These are phyloP conservation scores for Pisolithus tinctorius DNA, from an alignment of 768 basidiomycete species.

Conservation along the genomic window DNA sequence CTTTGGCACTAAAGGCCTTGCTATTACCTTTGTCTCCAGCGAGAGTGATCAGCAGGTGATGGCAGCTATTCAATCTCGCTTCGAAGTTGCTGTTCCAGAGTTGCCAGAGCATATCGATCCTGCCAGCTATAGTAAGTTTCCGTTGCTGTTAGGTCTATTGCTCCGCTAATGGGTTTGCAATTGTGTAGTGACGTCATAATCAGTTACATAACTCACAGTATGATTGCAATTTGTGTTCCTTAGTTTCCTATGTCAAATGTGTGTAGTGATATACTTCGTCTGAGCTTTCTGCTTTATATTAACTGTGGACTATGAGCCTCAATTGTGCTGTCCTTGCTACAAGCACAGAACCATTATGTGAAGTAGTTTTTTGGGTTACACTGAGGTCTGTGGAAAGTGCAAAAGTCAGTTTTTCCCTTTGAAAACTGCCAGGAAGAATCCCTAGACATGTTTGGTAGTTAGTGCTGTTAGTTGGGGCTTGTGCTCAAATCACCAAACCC, in stretches of 20 bases:
- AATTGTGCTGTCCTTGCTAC: too few relatives aligned
- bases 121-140: conserved; percentile 83
- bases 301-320: too few relatives aligned
- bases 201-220: conserved; percentile 4
- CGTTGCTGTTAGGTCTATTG: background rate
- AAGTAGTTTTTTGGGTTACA: too few relatives aligned
- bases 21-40: conserved; percentile 92
- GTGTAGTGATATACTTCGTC: background rate
- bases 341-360: too few relatives aligned
- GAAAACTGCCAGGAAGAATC: too few relatives aligned
- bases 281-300: background rate
- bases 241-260: background rate
- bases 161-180: conserved; percentile 1
- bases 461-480: too few relatives aligned
- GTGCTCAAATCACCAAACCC: too few relatives aligned
- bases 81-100: conserved; percentile 95
- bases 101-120: conserved; percentile 92
- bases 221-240: background rate
- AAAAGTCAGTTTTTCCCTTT: too few relatives aligned
- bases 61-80: conserved; percentile 89
- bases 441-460: too few relatives aligned
- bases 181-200: conserved; percentile 39
- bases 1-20: conserved; percentile 98
- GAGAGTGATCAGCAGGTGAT: conserved; percentile 93
- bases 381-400: too few relatives aligned